Percentiles rank a stretch among this genome's conserved stretches.
Evolutionary conservation across 2,329 filamentous ascomycete species (phyloP).

Genomic region (Colletotrichum aenigma): DNA sequence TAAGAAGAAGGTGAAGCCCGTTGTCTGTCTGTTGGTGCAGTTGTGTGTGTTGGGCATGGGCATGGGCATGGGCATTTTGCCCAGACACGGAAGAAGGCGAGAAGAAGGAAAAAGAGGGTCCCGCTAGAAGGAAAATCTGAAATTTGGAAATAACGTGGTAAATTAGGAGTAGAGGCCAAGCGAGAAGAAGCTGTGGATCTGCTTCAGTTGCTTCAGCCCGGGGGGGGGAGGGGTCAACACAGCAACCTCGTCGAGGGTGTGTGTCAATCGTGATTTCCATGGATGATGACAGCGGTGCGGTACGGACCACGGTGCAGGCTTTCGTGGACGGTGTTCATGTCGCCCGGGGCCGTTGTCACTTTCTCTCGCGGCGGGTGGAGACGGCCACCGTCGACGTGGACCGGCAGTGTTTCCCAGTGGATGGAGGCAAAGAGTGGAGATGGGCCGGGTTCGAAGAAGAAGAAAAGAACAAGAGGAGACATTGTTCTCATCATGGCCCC

Average conservation of each 20-base stretch:
- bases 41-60: background rate
- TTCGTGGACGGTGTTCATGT: background rate
- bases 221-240: background rate
- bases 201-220: conserved; percentile 8
- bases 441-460: background rate
- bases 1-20: background rate
- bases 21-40: background rate
- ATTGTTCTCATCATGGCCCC: background rate
- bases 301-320: background rate
- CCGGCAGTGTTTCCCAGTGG: conserved; percentile 19
- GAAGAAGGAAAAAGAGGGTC: conserved; percentile 17
- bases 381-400: background rate
- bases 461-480: background rate
- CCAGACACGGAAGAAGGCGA: conserved; percentile 15
- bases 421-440: background rate
- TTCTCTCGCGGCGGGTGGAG: background rate
- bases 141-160: conserved; percentile 13
- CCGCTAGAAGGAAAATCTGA: conserved; percentile 8
- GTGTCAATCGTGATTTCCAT: background rate
- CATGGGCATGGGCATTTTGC: background rate
- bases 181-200: background rate
- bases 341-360: background rate
- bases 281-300: background rate
- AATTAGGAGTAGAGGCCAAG: conserved; percentile 14
- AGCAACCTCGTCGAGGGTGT: background rate